A percentile compares a stretch with the other conserved stretches of the same genome.
phyloP scores from a whole-genome alignment of 2,329 filamentous ascomycete genomes.

The Aureobasidium pullulans region DNA sequence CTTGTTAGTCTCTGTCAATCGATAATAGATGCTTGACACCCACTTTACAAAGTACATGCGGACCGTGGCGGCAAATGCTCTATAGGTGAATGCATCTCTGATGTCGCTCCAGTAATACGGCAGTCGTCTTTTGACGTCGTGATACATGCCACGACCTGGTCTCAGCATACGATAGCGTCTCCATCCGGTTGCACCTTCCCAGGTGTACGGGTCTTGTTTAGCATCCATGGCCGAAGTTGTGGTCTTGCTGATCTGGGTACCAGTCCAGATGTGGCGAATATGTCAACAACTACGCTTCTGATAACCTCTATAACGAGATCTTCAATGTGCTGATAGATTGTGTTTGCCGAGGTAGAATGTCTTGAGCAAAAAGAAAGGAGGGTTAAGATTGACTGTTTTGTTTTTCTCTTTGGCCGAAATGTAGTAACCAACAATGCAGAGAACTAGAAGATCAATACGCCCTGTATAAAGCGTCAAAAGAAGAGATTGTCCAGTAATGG shows the following conservation, averaged over 20 bases:
- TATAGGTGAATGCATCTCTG: slow-evolving; percentile 47
- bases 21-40: slow-evolving; percentile 8
- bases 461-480: not conserved
- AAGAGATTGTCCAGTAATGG: not conserved
- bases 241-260: not conserved
- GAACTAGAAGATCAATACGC: not conserved
- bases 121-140: slow-evolving; percentile 45
- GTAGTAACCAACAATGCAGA: not conserved
- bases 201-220: slow-evolving; percentile 29
- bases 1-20: not conserved
- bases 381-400: not conserved
- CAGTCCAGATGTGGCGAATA: not conserved
- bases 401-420: not conserved
- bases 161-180: slow-evolving; percentile 31
- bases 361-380: not conserved
- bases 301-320: not conserved
- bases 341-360: not conserved
- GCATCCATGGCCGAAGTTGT: not conserved
- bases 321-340: not conserved
- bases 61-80: slow-evolving; percentile 47
- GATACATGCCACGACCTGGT: slow-evolving; percentile 47
- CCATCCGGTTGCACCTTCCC: slow-evolving; percentile 29
- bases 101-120: slow-evolving; percentile 52
- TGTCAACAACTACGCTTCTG: not conserved
- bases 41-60: slow-evolving; percentile 54